A percentile compares a stretch with the other conserved stretches of the same genome.
phyloP scores from a whole-genome alignment of 2,329 filamentous ascomycete species.

The Purpureocillium lavendulum region DNA sequence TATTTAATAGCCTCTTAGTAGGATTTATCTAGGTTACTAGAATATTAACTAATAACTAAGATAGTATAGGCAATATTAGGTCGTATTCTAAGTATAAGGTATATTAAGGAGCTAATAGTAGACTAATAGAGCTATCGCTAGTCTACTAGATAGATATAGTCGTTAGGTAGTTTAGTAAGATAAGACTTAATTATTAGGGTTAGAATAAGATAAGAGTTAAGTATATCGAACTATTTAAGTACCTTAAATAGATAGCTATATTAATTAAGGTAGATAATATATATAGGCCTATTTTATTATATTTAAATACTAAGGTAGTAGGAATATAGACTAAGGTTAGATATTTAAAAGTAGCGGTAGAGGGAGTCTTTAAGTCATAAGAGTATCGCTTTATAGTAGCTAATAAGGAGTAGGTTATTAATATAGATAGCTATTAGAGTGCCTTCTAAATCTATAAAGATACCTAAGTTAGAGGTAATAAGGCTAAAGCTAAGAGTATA shows the following conservation, averaged over 20 bases:
- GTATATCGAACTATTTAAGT: no score
- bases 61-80: not conserved
- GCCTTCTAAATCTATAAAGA: no score
- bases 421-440: no score
- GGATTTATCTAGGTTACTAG: not conserved
- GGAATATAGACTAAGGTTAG: not conserved
- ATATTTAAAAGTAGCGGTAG: not conserved
- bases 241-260: no score
- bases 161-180: not conserved
- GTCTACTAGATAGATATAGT: not conserved
- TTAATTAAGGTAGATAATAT: no score
- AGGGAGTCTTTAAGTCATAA: no score
- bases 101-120: not conserved
- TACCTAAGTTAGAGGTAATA: no score
- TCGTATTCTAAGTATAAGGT: not conserved
- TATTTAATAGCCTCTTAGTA: not conserved
- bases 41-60: not conserved
- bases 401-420: no score
- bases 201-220: not conserved
- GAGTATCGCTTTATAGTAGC: no score
- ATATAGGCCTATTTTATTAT: no score
- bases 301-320: not conserved
- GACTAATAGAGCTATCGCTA: not conserved
- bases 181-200: not conserved
- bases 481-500: no score